Evolutionary conservation across 2,329 filamentous ascomycete genomes (phyloP).

Genomic region (Daldinia sp.): DNA sequence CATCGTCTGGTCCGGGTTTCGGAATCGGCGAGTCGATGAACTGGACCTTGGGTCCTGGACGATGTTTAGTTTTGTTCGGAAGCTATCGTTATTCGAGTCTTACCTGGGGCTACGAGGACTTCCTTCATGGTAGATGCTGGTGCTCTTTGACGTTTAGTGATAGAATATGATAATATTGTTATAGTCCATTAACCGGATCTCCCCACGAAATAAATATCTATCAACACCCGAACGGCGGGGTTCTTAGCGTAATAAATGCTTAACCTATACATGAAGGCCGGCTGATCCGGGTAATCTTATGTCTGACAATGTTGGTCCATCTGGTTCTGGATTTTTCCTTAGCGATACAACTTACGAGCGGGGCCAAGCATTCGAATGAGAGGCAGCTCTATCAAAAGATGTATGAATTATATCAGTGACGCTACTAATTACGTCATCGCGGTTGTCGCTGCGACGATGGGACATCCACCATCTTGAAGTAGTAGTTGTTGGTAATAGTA

Average conservation of each 20-base stretch:
- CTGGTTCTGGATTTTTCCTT: not conserved
- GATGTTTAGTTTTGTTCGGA: not conserved
- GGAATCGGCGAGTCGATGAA: conserved; percentile 53
- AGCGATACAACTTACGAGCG: not conserved
- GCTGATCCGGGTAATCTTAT: not conserved
- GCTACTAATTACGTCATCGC: not conserved
- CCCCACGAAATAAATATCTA: not conserved
- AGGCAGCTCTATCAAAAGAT: not conserved
- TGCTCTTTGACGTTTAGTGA: not conserved
- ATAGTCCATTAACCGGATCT: not conserved
- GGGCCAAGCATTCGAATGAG: not conserved
- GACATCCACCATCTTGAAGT: too few species aligned
- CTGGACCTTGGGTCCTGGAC: conserved; percentile 44
- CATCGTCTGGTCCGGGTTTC: conserved; percentile 49
- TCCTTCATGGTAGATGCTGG: conserved; percentile 39
- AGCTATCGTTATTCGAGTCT: not conserved
- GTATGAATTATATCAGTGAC: not conserved
- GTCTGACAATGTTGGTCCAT: not conserved
- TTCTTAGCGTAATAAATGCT: not conserved
- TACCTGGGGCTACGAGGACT: conserved; percentile 39
- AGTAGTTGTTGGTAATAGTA: too few species aligned
- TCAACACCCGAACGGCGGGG: not conserved
- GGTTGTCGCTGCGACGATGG: too few species aligned
- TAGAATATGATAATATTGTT: not conserved
- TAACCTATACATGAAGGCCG: not conserved